phyloP scores from a whole-genome alignment of 1,284 basidiomycete genomes.

The Uromyces viciae-fabae region DNA sequence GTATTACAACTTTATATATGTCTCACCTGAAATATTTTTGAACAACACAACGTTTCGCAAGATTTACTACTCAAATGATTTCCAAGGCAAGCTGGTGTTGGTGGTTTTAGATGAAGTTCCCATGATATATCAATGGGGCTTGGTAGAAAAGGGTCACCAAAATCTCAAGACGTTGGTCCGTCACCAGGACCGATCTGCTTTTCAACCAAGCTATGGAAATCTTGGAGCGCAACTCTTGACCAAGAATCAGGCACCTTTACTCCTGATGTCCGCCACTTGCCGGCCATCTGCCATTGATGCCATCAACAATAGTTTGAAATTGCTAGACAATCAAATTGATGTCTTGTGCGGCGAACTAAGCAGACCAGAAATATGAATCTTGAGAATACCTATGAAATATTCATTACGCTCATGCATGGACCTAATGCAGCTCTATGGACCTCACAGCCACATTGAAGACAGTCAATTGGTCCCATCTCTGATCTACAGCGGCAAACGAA shows the following conservation, averaged over 20 bases:
- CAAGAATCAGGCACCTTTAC: neutral
- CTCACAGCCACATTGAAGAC: neutral
- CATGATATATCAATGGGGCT: conserved; percentile 10
- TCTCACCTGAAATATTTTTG: conserved; percentile 10
- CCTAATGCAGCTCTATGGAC: neutral
- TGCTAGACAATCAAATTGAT: neutral
- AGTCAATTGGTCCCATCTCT: neutral
- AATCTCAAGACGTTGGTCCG: neutral
- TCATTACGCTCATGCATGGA: neutral
- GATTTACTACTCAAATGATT: neutral
- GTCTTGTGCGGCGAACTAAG: neutral
- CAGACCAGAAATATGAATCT: neutral
- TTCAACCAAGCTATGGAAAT: neutral
- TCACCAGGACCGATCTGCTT: neutral
- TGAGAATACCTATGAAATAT: neutral
- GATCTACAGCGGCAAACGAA: neutral
- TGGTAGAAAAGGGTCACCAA: conserved; percentile 12
- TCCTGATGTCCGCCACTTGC: conserved; percentile 24
- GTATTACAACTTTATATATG: neutral
- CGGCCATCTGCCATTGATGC: conserved; percentile 7
- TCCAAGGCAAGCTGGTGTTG: conserved; percentile 9
- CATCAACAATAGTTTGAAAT: conserved; percentile 3
- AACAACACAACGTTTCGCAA: neutral
- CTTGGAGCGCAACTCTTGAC: neutral
- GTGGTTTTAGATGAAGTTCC: conserved; percentile 2